Evolutionary conservation across 176 grass and related monocot genomes (phyloP).

Genomic region (Dendrocalamus sinicus): DNA sequence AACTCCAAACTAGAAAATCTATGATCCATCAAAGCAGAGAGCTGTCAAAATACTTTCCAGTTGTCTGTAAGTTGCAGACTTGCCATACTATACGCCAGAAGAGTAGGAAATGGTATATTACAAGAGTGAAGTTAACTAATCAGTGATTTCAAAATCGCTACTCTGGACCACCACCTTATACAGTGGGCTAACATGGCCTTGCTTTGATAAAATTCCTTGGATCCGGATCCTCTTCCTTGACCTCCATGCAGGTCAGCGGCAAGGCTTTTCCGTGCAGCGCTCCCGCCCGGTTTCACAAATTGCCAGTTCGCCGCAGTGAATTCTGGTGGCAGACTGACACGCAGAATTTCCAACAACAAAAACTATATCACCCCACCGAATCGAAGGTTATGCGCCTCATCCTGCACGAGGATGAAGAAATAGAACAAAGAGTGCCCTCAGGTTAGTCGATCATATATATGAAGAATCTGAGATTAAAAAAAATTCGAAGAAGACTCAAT

Average conservation of each 20-base stretch:
- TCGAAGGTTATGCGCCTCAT: not conserved
- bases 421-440: not conserved
- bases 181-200: not conserved
- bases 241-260: not conserved
- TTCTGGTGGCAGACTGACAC: not conserved
- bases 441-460: not conserved
- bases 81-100: not conserved
- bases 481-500: not conserved
- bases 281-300: not conserved
- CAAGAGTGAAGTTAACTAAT: not conserved
- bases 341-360: not conserved
- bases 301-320: not conserved
- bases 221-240: not conserved
- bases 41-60: too few relatives aligned
- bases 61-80: too few relatives aligned
- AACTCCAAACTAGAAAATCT: too few relatives aligned
- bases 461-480: not conserved
- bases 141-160: not conserved
- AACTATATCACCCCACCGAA: not conserved
- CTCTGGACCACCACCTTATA: not conserved
- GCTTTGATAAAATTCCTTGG: not conserved
- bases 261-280: not conserved
- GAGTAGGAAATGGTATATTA: not conserved
- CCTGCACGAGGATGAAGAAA: constrained; percentile 20
- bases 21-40: too few relatives aligned